Evolutionary conservation across 495 filamentous ascomycete species (phyloP), one percentile per base, ranked within the genome.

Genomic region (Daldinia loculata): DNA sequence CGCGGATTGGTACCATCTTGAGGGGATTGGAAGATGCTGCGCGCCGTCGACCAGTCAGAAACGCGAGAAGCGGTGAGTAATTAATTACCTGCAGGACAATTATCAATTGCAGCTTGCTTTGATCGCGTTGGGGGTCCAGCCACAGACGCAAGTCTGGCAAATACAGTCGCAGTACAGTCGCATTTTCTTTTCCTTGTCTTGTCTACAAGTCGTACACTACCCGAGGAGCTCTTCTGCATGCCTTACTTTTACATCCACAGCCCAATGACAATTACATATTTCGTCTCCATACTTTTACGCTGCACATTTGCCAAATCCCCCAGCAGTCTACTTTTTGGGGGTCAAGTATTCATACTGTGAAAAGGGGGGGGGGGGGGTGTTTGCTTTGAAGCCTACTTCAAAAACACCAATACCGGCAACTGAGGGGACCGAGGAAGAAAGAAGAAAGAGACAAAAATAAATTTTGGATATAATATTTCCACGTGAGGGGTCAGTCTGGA

Each of bases 1-100:
- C 66, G 56, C 43, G 61, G 66, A 55, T 66, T 73, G 50, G 32
- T 65, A 52, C 57, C 66, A 72, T 69, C 22, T 58, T 34, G 24
- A 67, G 50, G 48, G 43, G 63, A 64, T 70, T 70, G 62, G 67
- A 50, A 71, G 67, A 74, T 74, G 59, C 58, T 67, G 67, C 71
- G 67, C 63, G 67, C 63, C 67, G 67, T 63, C 36, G 45, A 57
- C 48, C 55, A 63, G 57, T 63, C 9, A 57, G 58, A 55, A 59
- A 60, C 62, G 43, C 56, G 59, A 67, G 67, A 60, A 59, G 71
- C 71, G 71, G 71, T 74, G 71, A 71, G 63, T 70, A 64, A 74
- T 63, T 39, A 60, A 74, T 67, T 66, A 57, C 62, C 58, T 73
- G 70, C 70, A 73, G 62, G 38, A 39, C 50, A 59, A 70, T 67